Conservation (phyloP, 805 yeast species). For the Wickerhamiella allomyrinae region DNA sequence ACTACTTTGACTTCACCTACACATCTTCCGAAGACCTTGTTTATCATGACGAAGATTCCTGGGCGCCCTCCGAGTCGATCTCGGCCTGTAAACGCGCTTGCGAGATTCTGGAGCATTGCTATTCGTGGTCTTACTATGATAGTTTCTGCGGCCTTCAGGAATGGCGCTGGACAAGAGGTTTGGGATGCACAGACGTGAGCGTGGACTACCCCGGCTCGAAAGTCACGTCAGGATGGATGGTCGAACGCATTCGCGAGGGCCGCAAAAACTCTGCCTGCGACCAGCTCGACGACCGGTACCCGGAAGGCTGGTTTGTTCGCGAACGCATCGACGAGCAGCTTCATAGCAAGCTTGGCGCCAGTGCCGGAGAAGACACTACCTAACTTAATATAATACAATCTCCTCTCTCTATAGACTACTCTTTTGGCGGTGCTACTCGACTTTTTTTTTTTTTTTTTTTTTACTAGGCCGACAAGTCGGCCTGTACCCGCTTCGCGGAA, state of each 20-base stretch:
- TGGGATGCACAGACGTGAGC: slow-evolving; percentile 4
- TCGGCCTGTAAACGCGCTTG: slow-evolving; percentile 10
- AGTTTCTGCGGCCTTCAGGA: slow-evolving; percentile 7
- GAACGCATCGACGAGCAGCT: slow-evolving; percentile 5
- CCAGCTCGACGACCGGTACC: slow-evolving; percentile 2
- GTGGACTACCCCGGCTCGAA: slow-evolving; percentile 4
- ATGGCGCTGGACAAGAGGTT: slow-evolving; percentile 10
- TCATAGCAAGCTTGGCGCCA: too few species aligned
- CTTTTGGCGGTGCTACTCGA: too few species aligned
- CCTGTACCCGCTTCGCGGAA: too few species aligned
- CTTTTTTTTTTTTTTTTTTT: too few species aligned
- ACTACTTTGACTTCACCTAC: not conserved
- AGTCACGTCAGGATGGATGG: slow-evolving; percentile 21
- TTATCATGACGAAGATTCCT: slow-evolving; percentile 1
- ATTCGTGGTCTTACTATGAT: slow-evolving; percentile 11
- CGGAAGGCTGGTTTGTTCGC: slow-evolving; percentile 18
- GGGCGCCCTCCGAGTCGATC: slow-evolving; percentile 7
- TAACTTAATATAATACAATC: too few species aligned
- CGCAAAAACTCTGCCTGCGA: slow-evolving; percentile 16
- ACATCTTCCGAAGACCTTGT: not conserved
- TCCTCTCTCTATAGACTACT: too few species aligned
- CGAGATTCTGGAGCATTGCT: slow-evolving; percentile 5
- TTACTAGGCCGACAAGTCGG: too few species aligned
- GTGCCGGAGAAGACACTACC: too few species aligned
- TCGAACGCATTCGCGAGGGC: slow-evolving; percentile 22